phyloP scores from a whole-genome alignment of 768 basidiomycete genomes.

The Chalciporus chontae region DNA sequence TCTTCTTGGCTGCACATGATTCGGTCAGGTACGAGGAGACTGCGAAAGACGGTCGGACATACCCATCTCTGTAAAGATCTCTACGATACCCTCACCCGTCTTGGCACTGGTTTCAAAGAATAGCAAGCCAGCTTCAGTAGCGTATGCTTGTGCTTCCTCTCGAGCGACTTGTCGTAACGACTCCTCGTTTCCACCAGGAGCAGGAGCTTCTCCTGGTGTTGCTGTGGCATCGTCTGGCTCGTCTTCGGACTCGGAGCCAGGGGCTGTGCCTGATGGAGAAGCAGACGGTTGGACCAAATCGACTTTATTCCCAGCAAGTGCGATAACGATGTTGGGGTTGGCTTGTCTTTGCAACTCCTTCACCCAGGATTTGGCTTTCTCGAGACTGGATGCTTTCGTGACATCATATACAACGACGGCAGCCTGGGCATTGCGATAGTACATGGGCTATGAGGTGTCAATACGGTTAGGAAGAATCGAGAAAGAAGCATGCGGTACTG shows the following conservation, averaged over 20 bases:
- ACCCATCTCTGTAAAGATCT: constrained; percentile 99
- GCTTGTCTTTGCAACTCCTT: constrained; percentile 99
- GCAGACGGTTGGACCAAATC: constrained; percentile 76
- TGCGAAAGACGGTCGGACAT: constrained; percentile 18
- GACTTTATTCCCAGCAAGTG: constrained; percentile 96
- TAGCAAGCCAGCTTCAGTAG: constrained; percentile 87
- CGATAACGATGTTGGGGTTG: constrained; percentile 98
- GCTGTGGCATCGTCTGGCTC: constrained; percentile 92
- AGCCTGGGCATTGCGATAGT: constrained; percentile 96
- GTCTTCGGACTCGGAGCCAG: constrained; percentile 72
- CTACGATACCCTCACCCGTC: constrained; percentile 92
- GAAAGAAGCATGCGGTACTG: constrained; percentile 31
- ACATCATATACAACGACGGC: constrained; percentile 99
- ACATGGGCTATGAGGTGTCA: constrained; percentile 73
- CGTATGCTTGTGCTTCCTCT: constrained; percentile 96
- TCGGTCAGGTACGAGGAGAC: background rate
- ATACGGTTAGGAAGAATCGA: constrained; percentile 7
- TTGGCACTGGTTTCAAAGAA: constrained; percentile 99
- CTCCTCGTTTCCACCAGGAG: constrained; percentile 55
- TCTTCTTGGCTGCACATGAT: constrained; percentile 63
- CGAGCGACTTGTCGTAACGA: constrained; percentile 84
- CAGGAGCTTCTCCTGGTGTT: constrained; percentile 68
- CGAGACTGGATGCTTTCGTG: constrained; percentile 91
- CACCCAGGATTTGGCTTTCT: constrained; percentile 99
- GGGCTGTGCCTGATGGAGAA: constrained; percentile 44